Base-by-base conservation (phyloP, 2,329 filamentous ascomycete species). In the Claviceps citrina region DNA sequence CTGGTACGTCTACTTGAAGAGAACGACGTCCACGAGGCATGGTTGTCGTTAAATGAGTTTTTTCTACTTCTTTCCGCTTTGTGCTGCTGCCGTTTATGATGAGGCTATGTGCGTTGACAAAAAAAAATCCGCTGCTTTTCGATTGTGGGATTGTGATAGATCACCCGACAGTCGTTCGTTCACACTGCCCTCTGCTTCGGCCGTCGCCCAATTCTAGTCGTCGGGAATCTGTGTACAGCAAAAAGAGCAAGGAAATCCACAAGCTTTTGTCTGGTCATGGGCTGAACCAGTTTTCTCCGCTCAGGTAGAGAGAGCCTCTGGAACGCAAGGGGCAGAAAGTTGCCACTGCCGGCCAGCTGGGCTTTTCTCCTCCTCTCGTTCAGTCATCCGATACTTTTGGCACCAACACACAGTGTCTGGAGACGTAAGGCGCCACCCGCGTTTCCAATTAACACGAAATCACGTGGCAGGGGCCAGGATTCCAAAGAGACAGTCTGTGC, bases 11-110 rank as follows among this genome's bases (percentile, higher is more conserved):
- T 18, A 13, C n/a, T 36, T 26, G 50, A 28, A 42, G 27, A 12
- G 54, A 50, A 15, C 52, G 51, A 22, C 55, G 56, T 30, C 54
- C 52, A 32, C 53, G 53, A 51, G 54, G 47, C 56, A 58, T 58
- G 31, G 39, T 46, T 34, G 16, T 13, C n/a, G 30, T 1, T 28
- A 26, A 15, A 18, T 4, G 24, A n/a, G n/a, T n/a, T n/a, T n/a
- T n/a, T n/a, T n/a, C n/a, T n/a, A n/a, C n/a, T n/a, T n/a, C n/a
- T n/a, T n/a, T n/a, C n/a, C n/a, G n/a, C n/a, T n/a, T n/a, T n/a
- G n/a, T n/a, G 28, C 28, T 9, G 15, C 15, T 31, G 15, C 7
- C 16, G 3, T 18, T 31, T 3, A 34, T 5, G 19, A 15, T 10
- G 31, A 34, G 3, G 31, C 13, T 5, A 15, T 24, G 20, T 34